Percentiles rank a stretch among this genome's conserved stretches.
Conservation (phyloP, 257 asterid species). For the Haberlea rhodopensis region DNA sequence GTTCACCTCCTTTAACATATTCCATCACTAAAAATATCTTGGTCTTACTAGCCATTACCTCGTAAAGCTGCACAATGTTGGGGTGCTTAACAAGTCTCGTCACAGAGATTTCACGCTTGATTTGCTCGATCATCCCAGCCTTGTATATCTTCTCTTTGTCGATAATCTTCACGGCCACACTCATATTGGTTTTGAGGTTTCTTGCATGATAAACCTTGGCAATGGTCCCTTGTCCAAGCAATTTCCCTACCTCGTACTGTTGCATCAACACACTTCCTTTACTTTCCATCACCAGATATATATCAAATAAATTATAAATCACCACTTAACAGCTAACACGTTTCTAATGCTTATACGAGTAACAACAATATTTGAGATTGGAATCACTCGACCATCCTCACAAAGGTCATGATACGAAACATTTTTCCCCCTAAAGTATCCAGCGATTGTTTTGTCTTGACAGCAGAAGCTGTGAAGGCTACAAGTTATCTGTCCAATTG, state of each 20-base stretch:
- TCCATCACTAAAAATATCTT: too few relatives aligned
- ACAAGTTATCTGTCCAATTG: constrained; percentile 34
- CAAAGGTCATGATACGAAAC: constrained; percentile 37
- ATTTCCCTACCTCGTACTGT: constrained; percentile 66
- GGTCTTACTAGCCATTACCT: constrained; percentile 43
- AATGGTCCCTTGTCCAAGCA: constrained; percentile 82
- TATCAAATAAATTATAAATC: constrained; percentile 15
- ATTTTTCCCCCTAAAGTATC: constrained; percentile 24
- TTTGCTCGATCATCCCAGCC: constrained; percentile 45
- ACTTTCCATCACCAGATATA: constrained; percentile 44
- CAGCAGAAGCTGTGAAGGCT: background rate
- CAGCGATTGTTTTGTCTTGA: constrained; percentile 22
- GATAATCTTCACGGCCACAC: constrained; percentile 70
- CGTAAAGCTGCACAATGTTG: constrained; percentile 41
- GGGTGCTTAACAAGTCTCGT: constrained; percentile 42
- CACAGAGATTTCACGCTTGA: constrained; percentile 47
- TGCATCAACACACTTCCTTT: constrained; percentile 54
- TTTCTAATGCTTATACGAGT: background rate
- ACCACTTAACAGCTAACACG: constrained; percentile 20
- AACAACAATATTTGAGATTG: constrained; percentile 18
- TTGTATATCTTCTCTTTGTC: constrained; percentile 45
- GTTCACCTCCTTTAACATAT: too few relatives aligned
- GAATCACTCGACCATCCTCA: constrained; percentile 57
- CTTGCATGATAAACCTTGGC: too few relatives aligned
- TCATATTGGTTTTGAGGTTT: constrained; percentile 41